phyloP scores from a whole-genome alignment of 2,329 filamentous ascomycete species.

The Acarospora socialis region DNA sequence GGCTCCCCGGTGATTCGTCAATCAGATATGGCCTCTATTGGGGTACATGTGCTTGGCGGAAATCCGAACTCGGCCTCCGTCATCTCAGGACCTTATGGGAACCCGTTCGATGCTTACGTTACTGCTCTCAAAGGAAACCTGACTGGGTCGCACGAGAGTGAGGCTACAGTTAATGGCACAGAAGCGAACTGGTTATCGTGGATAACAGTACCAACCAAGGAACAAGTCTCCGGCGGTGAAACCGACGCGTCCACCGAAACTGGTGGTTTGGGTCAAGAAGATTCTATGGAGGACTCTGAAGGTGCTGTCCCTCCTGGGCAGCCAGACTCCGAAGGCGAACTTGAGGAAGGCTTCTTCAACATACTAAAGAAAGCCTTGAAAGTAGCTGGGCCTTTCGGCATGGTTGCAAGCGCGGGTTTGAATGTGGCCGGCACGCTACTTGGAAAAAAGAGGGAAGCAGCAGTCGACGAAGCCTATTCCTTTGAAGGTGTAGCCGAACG shows the following conservation, averaged over 20 bases:
- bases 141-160: conserved; percentile 6
- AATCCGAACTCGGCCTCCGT: conserved; percentile 13
- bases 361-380: conserved; percentile 12
- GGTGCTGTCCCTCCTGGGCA: background rate
- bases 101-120: conserved; percentile 9
- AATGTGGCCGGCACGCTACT: conserved; percentile 6
- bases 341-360: conserved; percentile 15
- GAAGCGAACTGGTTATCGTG: too few species aligned
- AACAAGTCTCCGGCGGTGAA: too few species aligned
- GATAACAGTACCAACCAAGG: too few species aligned
- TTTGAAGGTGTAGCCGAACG: conserved; percentile 10
- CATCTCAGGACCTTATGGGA: conserved; percentile 12
- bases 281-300: background rate
- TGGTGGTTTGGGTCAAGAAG: background rate
- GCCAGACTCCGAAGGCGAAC: conserved; percentile 1
- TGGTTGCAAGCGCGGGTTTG: conserved; percentile 7
- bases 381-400: conserved; percentile 5
- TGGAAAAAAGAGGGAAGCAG: conserved; percentile 2
- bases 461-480: conserved; percentile 2
- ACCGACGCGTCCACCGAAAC: too few species aligned
- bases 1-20: conserved; percentile 18
- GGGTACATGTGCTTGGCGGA: conserved; percentile 19
- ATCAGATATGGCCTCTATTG: conserved; percentile 14
- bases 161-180: background rate
- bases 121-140: conserved; percentile 9